Evolutionary conservation across 306 rosid genomes (phyloP), one percentile per base, ranked within the genome.

Genomic region (Geum urbanum): DNA sequence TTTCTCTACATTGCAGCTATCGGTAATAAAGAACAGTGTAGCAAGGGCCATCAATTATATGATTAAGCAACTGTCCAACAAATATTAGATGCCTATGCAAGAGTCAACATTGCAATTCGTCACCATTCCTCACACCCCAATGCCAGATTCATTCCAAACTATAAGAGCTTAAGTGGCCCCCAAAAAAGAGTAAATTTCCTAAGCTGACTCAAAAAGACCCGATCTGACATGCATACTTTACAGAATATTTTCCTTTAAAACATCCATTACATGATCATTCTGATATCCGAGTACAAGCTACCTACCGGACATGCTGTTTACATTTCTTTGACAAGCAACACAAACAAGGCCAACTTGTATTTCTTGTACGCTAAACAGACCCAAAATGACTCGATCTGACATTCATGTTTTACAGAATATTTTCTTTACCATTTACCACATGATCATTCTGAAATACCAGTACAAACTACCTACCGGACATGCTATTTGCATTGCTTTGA

Each of bases 1-100:
- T 50, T 55, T 44, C 46, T 48, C 39, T 43, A 15, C 52, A 37
- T 53, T 39, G 40, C 72, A 69, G 20, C 63, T 39, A 69, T 18
- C 9, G 72, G 37, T 51, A 67, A 57, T 11, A 66, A 47, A 27
- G 7, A 8, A 48, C 6, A 49, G 44, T 13, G 10, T 32, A 32
- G 6, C n/a, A 20, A 9, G 1, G 44, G 16, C 37, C 45, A 66
- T 48, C 45, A 32, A 27, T 1, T 40, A 48, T 8, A 48, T 66
- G 5, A 41, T 63, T 8, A 63, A 41, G 50, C 50, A 63, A 43
- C n/a, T 63, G 11, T 63, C 45, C 50, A 43, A 63, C 35, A 13
- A 63, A 43, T 8, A 63, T 41, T 11, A 16, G 16, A 40, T 14
- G 54, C 19, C 15, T 16, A 47, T 47, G 12, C 13, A 47, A 11